phyloP scores from a whole-genome alignment of 2,329 filamentous ascomycete species.

The Colletotrichum viniferum region DNA sequence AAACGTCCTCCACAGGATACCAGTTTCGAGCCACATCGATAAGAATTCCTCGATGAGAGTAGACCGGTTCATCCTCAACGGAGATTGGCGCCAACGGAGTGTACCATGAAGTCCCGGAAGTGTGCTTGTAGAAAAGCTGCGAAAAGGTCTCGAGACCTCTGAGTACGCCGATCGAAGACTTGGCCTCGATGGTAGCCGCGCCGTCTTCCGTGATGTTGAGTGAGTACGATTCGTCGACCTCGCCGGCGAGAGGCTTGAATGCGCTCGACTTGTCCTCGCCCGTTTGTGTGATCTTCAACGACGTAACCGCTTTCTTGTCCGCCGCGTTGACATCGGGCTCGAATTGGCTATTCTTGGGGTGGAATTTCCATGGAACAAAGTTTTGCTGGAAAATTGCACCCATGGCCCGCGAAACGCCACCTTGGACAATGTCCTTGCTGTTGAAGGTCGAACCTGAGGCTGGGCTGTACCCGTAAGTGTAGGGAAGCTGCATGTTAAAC shows the following conservation, averaged over 20 bases:
- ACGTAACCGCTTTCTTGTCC: slow-evolving; percentile 55
- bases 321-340: slow-evolving; percentile 59
- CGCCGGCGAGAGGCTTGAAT: slow-evolving; percentile 64
- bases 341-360: slow-evolving; percentile 65
- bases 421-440: slow-evolving; percentile 59
- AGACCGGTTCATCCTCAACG: slow-evolving; percentile 77
- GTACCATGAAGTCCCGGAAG: slow-evolving; percentile 63
- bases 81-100: slow-evolving; percentile 72
- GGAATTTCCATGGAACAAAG: slow-evolving; percentile 81
- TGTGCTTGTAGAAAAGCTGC: slow-evolving; percentile 80
- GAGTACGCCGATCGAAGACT: slow-evolving; percentile 71
- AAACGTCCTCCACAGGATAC: slow-evolving; percentile 70
- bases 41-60: slow-evolving; percentile 78
- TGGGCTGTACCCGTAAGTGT: slow-evolving; percentile 49
- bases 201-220: slow-evolving; percentile 65
- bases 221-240: slow-evolving; percentile 78
- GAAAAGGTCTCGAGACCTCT: slow-evolving; percentile 77
- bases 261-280: slow-evolving; percentile 55
- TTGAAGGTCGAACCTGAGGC: slow-evolving; percentile 40
- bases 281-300: slow-evolving; percentile 68
- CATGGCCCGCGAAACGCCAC: slow-evolving; percentile 63
- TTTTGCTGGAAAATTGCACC: slow-evolving; percentile 68
- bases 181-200: slow-evolving; percentile 65
- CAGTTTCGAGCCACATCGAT: slow-evolving; percentile 79
- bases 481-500: slow-evolving; percentile 48